Base-by-base conservation (phyloP, 192 early-diverging fungal genomes). In the Coemansia umbellata region DNA sequence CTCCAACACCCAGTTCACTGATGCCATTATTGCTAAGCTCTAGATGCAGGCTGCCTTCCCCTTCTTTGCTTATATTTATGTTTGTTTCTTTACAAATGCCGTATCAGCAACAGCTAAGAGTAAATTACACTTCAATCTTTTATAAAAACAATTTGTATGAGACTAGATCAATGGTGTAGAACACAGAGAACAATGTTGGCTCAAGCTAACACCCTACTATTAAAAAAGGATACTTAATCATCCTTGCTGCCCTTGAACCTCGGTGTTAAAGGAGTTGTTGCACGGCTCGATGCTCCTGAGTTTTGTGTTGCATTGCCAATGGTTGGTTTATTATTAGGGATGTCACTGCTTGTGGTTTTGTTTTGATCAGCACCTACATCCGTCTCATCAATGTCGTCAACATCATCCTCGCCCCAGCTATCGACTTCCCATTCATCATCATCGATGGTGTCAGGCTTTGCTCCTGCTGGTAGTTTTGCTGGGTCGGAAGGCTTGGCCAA, bases 1-100 rank as follows among this genome's bases (percentile, higher is more conserved):
- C 11, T 87, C 89, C 44, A 93, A 87, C 71, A 82, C 85, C 8
- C 75, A 86, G 63, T 92, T 90, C 76, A 95, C 93, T 8, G 73
- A 91, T 10, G 90, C 81, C 18, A 87, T 98, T 47, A 96, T 98
- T 58, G 44, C 64, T 41, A 81, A 82, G 67, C 77, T 87, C 14
- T 74, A 66, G 30, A 28, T 8, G 2, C 2, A 8, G 4, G 7
- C 6, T 23, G 4, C 3, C 33, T 22, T 31, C 7, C 18, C 31
- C 11, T 43, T n/a, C 31, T 4, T 18, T 9, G 31, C 2, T 31
- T 45, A 11, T 43, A 18, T 37, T n/a, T 7, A 5, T 10, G n/a
- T 11, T 7, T 9, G 37, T 37, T 37, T 37, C 8, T 10, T n/a
- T n/a, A n/a, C n/a, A n/a, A n/a, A n/a, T n/a, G n/a, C n/a, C n/a